Base-by-base conservation (phyloP, 441 rosid genomes). In the Isatis lusitanica region DNA sequence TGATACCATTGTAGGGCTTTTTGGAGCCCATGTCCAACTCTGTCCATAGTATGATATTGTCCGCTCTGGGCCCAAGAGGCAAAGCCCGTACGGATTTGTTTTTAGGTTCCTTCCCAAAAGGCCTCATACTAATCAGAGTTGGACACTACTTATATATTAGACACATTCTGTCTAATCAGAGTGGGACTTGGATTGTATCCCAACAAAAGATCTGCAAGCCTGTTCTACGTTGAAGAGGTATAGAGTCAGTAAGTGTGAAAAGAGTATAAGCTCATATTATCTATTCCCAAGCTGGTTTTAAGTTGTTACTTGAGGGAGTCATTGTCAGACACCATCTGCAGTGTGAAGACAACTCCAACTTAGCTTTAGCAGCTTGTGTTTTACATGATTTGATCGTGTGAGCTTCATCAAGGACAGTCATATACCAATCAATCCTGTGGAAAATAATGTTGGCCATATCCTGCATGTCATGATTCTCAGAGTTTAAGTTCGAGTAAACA, bases 321-420 rank as follows among this genome's bases (percentile, higher is more conserved):
- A 92, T 88, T 9, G 92, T 85, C 30, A 88, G 86, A 78, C 96
- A 87, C 93, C 96, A 88, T 24, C 90, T 83, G 78, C 86, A 83
- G 63, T 86, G 85, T 3, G 92, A 78, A 40, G 87, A 78, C 79
- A 88, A 72, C 11, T 60, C 63, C 64, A 81, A 87, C 0, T 88
- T 74, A 64, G 93, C 85, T 74, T 71, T 85, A 80, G 93, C 90
- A 73, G 66, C 81, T 70, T 66, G 46, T 17, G 85, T 78, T 80
- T 67, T 90, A 74, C 83, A 85, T 50, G 88, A 77, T 75, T 88
- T 90, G 57, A 90, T 87, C 6, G 86, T 82, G 75, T 85, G 93
- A 73, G 93, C 89, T 84, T 90, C 93, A 81, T 90, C 93, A 73
- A 90, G 81, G 18, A 84, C 89, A 64, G 88, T 83, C 78, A 89